Percentiles rank a stretch among this genome's conserved stretches.
Conservation (phyloP, 495 filamentous ascomycete species). For the Podospora pseudopauciseta region DNA sequence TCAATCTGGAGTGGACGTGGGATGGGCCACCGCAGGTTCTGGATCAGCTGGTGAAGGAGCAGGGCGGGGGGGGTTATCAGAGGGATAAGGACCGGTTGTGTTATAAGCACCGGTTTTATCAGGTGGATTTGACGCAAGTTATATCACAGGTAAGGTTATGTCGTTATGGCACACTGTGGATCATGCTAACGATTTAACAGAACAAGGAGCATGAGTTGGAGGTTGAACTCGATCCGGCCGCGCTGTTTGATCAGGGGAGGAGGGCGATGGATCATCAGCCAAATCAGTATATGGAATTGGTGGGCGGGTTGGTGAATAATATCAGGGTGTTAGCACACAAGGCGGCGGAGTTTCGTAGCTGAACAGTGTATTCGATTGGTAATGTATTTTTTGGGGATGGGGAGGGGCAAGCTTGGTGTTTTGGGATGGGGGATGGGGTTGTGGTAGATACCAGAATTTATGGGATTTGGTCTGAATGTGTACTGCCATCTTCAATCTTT, state of each 20-base stretch:
- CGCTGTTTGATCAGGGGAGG: conserved; percentile 66
- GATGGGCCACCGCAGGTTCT: conserved; percentile 62
- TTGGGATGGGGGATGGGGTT: too few species aligned
- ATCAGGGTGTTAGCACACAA: conserved; percentile 58
- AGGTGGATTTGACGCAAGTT: conserved; percentile 88
- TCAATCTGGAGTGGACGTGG: conserved; percentile 87
- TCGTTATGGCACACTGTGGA: too few species aligned
- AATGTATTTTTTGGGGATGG: background rate
- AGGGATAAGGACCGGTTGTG: conserved; percentile 85
- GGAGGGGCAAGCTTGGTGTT: too few species aligned
- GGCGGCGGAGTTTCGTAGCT: background rate
- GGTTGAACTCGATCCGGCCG: conserved; percentile 68
- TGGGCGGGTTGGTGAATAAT: conserved; percentile 84
- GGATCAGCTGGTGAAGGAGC: conserved; percentile 29
- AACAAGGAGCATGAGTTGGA: conserved; percentile 86
- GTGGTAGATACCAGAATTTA: too few species aligned
- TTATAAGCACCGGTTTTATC: conserved; percentile 79
- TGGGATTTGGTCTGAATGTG: too few species aligned
- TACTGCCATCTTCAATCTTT: too few species aligned
- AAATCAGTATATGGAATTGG: conserved; percentile 67
- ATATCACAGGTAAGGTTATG: conserved; percentile 30
- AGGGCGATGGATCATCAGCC: conserved; percentile 54
- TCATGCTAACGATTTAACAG: conserved; percentile 15
- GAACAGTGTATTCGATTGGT: background rate
- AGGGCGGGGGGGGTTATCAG: conserved; percentile 48